A percentile compares a stretch with the other conserved stretches of the same genome.
Conservation (phyloP, 805 yeast genomes). For the Spathaspora sp. region DNA sequence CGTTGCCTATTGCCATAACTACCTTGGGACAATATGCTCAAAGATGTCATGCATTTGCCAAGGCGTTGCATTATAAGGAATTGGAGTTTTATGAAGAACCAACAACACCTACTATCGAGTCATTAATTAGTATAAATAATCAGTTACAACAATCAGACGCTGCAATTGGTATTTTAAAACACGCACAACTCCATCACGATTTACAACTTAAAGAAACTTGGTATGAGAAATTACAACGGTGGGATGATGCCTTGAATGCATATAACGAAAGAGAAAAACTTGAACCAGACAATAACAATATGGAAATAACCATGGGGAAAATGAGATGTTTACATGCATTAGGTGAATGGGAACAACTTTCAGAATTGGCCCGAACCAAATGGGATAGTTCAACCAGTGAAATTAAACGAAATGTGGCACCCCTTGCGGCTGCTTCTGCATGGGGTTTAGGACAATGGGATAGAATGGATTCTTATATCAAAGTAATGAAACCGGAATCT, state of each 20-base stretch:
- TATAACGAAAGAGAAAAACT: slow-evolving; percentile 71
- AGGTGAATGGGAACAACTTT: slow-evolving; percentile 97
- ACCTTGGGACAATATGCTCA: slow-evolving; percentile 91
- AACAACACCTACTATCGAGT: slow-evolving; percentile 85
- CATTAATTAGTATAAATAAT: slow-evolving; percentile 87
- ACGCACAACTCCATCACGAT: slow-evolving; percentile 88
- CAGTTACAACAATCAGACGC: slow-evolving; percentile 96
- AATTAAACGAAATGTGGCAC: slow-evolving; percentile 81
- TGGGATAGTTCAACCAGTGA: slow-evolving; percentile 78
- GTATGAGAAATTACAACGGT: slow-evolving; percentile 93
- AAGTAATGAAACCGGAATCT: slow-evolving; percentile 85
- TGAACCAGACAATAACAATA: slow-evolving; percentile 66
- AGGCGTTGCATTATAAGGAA: slow-evolving; percentile 94
- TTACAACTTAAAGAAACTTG: slow-evolving; percentile 93
- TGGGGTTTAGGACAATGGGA: slow-evolving; percentile 99
- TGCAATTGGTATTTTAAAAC: slow-evolving; percentile 92
- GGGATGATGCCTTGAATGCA: slow-evolving; percentile 97
- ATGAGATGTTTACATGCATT: slow-evolving; percentile 97
- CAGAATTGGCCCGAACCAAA: slow-evolving; percentile 78
- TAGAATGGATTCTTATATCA: slow-evolving; percentile 84
- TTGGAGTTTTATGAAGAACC: slow-evolving; percentile 93
- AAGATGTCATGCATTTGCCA: slow-evolving; percentile 95
- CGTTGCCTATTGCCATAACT: slow-evolving; percentile 86
- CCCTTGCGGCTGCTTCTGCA: slow-evolving; percentile 97
- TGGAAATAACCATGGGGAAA: slow-evolving; percentile 93